phyloP scores from a whole-genome alignment of 2,329 filamentous ascomycete genomes.

The Pseudocercospora macadamiae region DNA sequence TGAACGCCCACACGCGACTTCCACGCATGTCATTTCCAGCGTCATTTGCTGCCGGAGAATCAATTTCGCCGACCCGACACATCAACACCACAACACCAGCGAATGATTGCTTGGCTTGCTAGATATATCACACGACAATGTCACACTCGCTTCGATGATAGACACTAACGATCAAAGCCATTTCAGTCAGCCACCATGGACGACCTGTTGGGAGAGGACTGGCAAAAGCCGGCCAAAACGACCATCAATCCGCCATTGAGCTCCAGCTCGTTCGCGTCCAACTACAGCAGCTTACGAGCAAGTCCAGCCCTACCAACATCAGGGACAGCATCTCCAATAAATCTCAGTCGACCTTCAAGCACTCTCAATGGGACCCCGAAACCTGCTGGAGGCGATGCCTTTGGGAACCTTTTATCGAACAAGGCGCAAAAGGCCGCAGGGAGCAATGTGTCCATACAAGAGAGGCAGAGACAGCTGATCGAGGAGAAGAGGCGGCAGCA shows the following conservation, averaged over 20 bases:
- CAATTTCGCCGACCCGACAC: no score
- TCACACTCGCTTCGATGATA: neutral
- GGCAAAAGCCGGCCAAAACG: constrained; percentile 40
- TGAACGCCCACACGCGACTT: no score
- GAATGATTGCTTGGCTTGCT: no score
- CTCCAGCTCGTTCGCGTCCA: constrained; percentile 29
- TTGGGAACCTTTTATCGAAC: constrained; percentile 73
- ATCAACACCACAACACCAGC: constrained; percentile 2
- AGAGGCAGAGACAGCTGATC: constrained; percentile 69
- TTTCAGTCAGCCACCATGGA: constrained; percentile 44
- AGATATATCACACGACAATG: neutral
- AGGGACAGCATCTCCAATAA: constrained; percentile 35
- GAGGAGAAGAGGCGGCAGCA: constrained; percentile 80
- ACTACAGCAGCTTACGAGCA: constrained; percentile 40
- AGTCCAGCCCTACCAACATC: constrained; percentile 45
- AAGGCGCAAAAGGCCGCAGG: constrained; percentile 59
- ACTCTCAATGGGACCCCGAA: constrained; percentile 52
- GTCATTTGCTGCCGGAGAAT: no score
- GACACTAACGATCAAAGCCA: neutral
- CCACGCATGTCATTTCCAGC: no score
- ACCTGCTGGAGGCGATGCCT: constrained; percentile 66
- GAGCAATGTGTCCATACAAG: constrained; percentile 71
- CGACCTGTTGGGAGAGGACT: constrained; percentile 54
- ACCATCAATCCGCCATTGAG: constrained; percentile 28
- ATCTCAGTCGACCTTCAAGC: constrained; percentile 44